Evolutionary conservation across 1,284 basidiomycete species (phyloP).

Genomic region (Cryptococcus sp.): DNA sequence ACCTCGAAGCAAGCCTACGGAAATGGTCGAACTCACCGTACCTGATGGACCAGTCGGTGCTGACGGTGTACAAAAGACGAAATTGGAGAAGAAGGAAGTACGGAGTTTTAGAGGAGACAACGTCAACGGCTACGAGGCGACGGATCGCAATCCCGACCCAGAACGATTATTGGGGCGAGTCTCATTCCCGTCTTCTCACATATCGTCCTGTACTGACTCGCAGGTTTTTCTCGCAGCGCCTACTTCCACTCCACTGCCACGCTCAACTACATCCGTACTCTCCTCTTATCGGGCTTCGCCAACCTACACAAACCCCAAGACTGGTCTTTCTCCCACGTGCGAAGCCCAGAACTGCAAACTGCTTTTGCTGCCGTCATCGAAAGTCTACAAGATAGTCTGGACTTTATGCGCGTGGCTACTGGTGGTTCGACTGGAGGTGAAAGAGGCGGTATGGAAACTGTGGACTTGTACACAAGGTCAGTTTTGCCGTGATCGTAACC

Average conservation of each 20-base stretch:
- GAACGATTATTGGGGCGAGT: conserved; percentile 68
- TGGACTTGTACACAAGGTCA: conserved; percentile 90
- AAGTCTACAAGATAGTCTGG: conserved; percentile 83
- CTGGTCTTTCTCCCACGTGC: conserved; percentile 91
- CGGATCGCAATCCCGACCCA: conserved; percentile 82
- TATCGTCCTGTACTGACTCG: not conserved
- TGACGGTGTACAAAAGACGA: conserved; percentile 36
- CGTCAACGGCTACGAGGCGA: conserved; percentile 74
- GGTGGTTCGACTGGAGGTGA: conserved; percentile 62
- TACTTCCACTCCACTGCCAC: conserved; percentile 96
- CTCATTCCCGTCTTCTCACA: not conserved
- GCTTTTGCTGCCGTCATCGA: conserved; percentile 86
- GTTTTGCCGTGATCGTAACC: conserved; percentile 19
- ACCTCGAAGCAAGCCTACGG: conserved; percentile 83
- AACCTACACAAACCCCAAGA: conserved; percentile 85
- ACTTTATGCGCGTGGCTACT: conserved; percentile 76
- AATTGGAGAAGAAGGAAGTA: conserved; percentile 46
- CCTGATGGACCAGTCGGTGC: conserved; percentile 44
- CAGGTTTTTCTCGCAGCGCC: conserved; percentile 59
- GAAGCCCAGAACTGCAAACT: conserved; percentile 70
- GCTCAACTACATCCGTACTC: conserved; percentile 84
- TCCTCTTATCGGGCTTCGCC: conserved; percentile 89
- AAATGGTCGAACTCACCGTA: conserved; percentile 66
- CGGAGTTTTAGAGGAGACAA: conserved; percentile 78
- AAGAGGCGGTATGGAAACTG: conserved; percentile 77